Percentiles rank a stretch among this genome's conserved stretches.
Conservation (phyloP, 2,329 filamentous ascomycete genomes). For the Pezicula neosporulosa region DNA sequence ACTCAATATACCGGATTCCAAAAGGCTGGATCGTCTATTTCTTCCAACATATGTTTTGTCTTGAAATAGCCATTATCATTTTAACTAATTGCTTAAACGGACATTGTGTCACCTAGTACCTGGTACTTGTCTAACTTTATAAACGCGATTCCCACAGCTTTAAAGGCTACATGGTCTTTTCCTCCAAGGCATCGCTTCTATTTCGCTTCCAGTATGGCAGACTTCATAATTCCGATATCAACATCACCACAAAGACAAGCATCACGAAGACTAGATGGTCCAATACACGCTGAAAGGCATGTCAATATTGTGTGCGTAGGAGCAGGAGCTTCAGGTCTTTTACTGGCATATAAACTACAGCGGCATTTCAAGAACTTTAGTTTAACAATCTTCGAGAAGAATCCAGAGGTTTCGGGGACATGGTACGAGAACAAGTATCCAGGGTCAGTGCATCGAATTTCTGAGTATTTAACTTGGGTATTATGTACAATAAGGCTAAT, state of each 20-base stretch:
- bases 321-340: conserved; percentile 43
- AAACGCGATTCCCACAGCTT: neutral
- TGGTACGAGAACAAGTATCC: conserved; percentile 49
- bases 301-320: conserved; percentile 33
- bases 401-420: conserved; percentile 42
- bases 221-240: conserved; percentile 9
- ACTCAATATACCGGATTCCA: too few species aligned
- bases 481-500: conserved; percentile 29
- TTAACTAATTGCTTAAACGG: too few species aligned
- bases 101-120: too few species aligned
- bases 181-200: neutral
- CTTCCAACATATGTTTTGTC: too few species aligned
- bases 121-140: too few species aligned
- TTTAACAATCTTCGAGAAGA: conserved; percentile 43
- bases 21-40: too few species aligned
- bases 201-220: conserved; percentile 8
- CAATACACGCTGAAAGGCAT: conserved; percentile 18
- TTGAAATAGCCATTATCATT: too few species aligned
- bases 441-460: conserved; percentile 22
- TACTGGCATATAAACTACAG: conserved; percentile 46
- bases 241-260: conserved; percentile 8
- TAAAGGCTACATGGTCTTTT: neutral
- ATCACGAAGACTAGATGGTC: conserved; percentile 6
- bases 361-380: conserved; percentile 39
- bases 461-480: conserved; percentile 21